These are phyloP conservation scores for Zymoseptoria tritici DNA, from an alignment of 2,329 filamentous ascomycete genomes.

Conservation along the genomic window DNA sequence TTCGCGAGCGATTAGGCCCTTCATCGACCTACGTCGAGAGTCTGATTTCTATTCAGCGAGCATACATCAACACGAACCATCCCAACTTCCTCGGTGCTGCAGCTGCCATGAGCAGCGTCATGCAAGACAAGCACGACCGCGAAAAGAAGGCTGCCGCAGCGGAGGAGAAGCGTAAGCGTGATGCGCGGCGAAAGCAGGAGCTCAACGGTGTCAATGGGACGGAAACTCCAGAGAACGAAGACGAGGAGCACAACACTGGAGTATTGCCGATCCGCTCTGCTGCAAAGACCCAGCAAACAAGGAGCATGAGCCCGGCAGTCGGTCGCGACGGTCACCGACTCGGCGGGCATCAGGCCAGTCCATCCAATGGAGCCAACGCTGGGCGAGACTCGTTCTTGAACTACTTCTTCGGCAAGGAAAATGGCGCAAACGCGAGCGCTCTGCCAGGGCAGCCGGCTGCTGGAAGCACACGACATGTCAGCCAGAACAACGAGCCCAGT, in stretches of 20 bases:
- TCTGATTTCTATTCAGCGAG: constrained; percentile 90
- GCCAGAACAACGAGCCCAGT: constrained; percentile 69
- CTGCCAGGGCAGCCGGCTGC: constrained; percentile 29
- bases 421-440: constrained; percentile 40
- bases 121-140: constrained; percentile 87
- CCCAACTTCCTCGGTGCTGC: constrained; percentile 96
- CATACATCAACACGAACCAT: constrained; percentile 99
- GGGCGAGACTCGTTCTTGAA: constrained; percentile 89
- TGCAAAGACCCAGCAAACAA: constrained; percentile 45
- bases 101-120: constrained; percentile 94
- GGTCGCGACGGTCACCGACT: constrained; percentile 40
- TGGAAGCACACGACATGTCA: constrained; percentile 58
- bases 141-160: constrained; percentile 73
- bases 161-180: constrained; percentile 79
- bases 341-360: constrained; percentile 13
- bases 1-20: constrained; percentile 85
- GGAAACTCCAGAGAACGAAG: constrained; percentile 60
- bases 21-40: constrained; percentile 90
- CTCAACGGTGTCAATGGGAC: constrained; percentile 67
- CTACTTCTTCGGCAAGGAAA: constrained; percentile 98
- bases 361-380: constrained; percentile 22
- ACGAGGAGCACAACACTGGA: constrained; percentile 41
- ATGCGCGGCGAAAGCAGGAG: constrained; percentile 76
- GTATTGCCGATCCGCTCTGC: constrained; percentile 48
- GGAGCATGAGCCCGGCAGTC: constrained; percentile 78